A percentile compares a stretch with the other conserved stretches of the same genome.
These are phyloP conservation scores for Fusarium sp. DNA, from an alignment of 2,329 filamentous ascomycete genomes.

Conservation along the genomic window DNA sequence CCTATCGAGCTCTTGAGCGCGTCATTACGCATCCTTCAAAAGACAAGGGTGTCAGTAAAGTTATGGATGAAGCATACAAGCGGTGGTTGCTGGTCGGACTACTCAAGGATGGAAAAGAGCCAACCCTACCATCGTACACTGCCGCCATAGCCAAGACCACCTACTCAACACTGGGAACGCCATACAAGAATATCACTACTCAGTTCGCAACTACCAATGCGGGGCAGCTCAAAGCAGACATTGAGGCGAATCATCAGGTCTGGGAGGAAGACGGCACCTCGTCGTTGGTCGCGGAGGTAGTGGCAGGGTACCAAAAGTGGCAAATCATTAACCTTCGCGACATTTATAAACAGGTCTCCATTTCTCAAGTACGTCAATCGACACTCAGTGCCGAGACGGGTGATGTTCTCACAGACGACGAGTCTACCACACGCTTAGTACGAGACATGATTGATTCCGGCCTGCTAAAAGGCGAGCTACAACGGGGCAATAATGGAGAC, in stretches of 20 bases:
- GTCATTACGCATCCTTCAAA: conserved; percentile 74
- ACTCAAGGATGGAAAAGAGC: conserved; percentile 72
- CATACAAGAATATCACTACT: conserved; percentile 77
- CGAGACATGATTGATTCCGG: conserved; percentile 65
- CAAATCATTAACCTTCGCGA: conserved; percentile 78
- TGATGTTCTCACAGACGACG: conserved; percentile 53
- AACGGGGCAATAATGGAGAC: conserved; percentile 55
- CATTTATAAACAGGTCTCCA: conserved; percentile 72
- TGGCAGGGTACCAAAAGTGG: conserved; percentile 78
- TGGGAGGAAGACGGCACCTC: conserved; percentile 80
- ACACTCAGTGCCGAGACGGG: conserved; percentile 68
- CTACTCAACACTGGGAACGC: conserved; percentile 69
- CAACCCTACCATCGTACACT: conserved; percentile 66
- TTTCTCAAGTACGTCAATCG: conserved; percentile 61
- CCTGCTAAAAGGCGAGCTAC: conserved; percentile 65
- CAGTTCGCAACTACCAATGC: conserved; percentile 71
- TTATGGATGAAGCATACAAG: conserved; percentile 92
- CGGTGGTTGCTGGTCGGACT: conserved; percentile 87
- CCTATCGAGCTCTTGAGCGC: conserved; percentile 70
- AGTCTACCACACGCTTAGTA: conserved; percentile 60
- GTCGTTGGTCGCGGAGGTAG: conserved; percentile 75
- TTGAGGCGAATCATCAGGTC: conserved; percentile 64
- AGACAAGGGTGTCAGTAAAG: conserved; percentile 73
- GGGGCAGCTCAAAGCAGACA: conserved; percentile 71
- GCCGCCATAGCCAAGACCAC: conserved; percentile 63